Conservation (phyloP, 2,329 filamentous ascomycete species). For the Trichoderma asperellum region DNA sequence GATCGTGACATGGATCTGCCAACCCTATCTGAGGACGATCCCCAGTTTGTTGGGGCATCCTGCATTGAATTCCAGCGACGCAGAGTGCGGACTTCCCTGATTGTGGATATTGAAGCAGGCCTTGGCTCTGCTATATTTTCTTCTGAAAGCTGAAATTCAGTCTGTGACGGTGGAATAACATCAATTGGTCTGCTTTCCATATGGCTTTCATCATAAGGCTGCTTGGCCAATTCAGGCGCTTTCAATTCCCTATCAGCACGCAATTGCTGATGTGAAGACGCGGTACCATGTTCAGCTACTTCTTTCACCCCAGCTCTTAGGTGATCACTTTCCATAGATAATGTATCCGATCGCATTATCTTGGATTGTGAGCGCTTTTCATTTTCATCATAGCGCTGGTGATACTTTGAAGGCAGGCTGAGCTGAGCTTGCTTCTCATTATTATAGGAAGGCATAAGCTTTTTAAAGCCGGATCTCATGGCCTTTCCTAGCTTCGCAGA, state of each 20-base stretch:
- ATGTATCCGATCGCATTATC: no score
- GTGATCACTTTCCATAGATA: not conserved
- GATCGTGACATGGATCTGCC: constrained; percentile 11
- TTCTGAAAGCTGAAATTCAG: constrained; percentile 29
- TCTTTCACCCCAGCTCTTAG: not conserved
- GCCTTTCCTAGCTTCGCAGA: constrained; percentile 40
- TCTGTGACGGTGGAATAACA: constrained; percentile 34
- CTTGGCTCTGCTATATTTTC: not conserved
- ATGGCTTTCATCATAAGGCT: not conserved
- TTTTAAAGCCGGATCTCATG: constrained; percentile 32
- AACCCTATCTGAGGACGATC: not conserved
- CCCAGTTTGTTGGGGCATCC: constrained; percentile 4
- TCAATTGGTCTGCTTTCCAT: constrained; percentile 33
- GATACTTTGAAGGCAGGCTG: not conserved
- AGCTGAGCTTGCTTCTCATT: constrained; percentile 1
- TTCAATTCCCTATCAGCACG: not conserved
- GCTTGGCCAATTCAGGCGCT: not conserved
- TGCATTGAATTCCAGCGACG: constrained; percentile 27
- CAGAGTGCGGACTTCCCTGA: not conserved
- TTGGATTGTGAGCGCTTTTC: not conserved
- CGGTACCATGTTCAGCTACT: not conserved
- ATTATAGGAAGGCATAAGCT: constrained; percentile 18
- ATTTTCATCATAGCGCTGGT: not conserved
- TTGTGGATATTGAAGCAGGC: not conserved
- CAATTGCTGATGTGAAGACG: not conserved